Evolutionary conservation across 2,329 filamentous ascomycete genomes (phyloP).

Genomic region (Fusarium agapanthi): DNA sequence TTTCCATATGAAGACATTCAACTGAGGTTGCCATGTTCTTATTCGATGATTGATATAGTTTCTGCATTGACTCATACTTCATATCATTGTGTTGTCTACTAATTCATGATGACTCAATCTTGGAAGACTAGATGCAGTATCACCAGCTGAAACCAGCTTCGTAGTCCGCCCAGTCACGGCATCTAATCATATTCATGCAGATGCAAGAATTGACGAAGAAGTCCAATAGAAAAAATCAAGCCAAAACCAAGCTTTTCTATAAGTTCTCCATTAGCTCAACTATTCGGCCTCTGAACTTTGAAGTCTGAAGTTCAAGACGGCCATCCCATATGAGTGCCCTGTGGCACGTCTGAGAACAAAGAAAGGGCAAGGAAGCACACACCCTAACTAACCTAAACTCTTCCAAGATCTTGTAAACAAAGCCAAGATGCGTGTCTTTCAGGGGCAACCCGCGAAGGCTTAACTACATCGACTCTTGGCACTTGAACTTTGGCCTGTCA

Average conservation of each 20-base stretch:
- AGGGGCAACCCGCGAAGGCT: conserved; percentile 7
- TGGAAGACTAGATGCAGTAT: neutral
- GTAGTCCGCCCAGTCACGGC: neutral
- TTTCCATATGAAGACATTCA: neutral
- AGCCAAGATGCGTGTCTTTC: conserved; percentile 3
- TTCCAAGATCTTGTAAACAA: conserved; percentile 8
- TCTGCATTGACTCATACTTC: conserved; percentile 17
- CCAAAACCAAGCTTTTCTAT: neutral
- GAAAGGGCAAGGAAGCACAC: neutral
- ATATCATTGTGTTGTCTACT: neutral
- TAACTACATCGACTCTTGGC: neutral
- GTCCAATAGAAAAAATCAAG: neutral
- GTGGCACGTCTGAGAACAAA: neutral
- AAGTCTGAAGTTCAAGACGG: neutral
- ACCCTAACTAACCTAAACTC: conserved; percentile 7
- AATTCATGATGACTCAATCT: conserved; percentile 9
- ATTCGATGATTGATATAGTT: neutral
- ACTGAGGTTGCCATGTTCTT: neutral
- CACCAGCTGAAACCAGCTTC: neutral
- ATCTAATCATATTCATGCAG: neutral
- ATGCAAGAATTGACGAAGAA: neutral
- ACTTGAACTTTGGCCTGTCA: neutral
- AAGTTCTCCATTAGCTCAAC: neutral
- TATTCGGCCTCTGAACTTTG: neutral
- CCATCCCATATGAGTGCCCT: neutral